phyloP scores from a whole-genome alignment of 768 basidiomycete species.

The Lactifluus piperatus region DNA sequence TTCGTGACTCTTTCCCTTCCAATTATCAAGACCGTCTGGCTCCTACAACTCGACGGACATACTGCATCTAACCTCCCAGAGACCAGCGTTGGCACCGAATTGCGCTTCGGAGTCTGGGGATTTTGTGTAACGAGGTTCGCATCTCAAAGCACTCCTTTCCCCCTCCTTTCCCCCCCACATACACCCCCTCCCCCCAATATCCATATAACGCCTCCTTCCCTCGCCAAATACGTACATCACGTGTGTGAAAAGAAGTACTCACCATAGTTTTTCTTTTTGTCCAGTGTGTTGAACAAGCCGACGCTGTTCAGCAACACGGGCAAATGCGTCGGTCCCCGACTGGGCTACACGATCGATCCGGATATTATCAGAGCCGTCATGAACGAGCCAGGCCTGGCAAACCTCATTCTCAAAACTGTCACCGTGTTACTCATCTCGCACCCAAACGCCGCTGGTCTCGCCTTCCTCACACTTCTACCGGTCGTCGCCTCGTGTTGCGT shows the following conservation, averaged over 20 bases:
- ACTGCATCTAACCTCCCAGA: conserved; percentile 24
- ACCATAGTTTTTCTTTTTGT: not conserved
- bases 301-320: conserved; percentile 34
- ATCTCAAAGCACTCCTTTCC: not conserved
- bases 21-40: conserved; percentile 61
- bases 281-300: conserved; percentile 29
- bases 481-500: conserved; percentile 16
- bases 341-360: conserved; percentile 58
- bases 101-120: conserved; percentile 80
- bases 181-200: no score
- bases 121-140: conserved; percentile 54
- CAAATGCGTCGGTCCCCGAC: conserved; percentile 50
- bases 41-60: conserved; percentile 40
- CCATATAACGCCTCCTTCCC: no score
- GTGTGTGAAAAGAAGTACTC: not conserved
- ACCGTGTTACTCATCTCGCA: conserved; percentile 56
- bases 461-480: conserved; percentile 43
- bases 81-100: conserved; percentile 47
- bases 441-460: conserved; percentile 52
- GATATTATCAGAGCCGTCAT: conserved; percentile 34
- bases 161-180: no score
- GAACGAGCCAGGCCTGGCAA: conserved; percentile 36
- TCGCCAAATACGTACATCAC: no score
- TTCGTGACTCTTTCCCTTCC: conserved; percentile 69
- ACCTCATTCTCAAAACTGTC: conserved; percentile 38